Percentiles rank a stretch among this genome's conserved stretches.
These are phyloP conservation scores for Alternaria burnsii DNA, from an alignment of 2,329 filamentous ascomycete species.

Conservation along the genomic window DNA sequence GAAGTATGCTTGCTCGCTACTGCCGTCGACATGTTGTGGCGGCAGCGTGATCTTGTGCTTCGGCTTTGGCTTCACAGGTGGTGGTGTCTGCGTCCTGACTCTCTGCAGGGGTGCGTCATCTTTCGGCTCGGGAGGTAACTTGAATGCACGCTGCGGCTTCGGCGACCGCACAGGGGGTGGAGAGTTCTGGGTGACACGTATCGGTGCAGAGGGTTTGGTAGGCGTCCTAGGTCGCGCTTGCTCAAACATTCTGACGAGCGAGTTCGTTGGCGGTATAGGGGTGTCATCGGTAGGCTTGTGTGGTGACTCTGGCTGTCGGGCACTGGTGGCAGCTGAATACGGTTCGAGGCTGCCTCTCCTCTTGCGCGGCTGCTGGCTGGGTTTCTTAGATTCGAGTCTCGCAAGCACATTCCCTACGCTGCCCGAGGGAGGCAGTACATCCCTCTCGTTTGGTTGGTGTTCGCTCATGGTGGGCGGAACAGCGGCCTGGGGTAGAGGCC, in stretches of 20 bases:
- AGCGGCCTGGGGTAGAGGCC: constrained; percentile 28
- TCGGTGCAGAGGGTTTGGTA: constrained; percentile 23
- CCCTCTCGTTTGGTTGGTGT: constrained; percentile 34
- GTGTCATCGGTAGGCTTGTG: constrained; percentile 61
- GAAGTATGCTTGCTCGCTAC: constrained; percentile 24
- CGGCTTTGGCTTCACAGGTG: constrained; percentile 44
- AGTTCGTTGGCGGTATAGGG: constrained; percentile 68
- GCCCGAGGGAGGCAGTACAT: constrained; percentile 43
- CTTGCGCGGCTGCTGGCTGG: constrained; percentile 24
- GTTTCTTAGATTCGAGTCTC: constrained; percentile 36
- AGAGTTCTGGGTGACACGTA: constrained; percentile 32
- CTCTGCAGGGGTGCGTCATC: constrained; percentile 28
- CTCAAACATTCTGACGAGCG: constrained; percentile 76
- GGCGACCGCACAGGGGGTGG: constrained; percentile 52
- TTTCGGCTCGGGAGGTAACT: constrained; percentile 39
- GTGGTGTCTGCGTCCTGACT: constrained; percentile 33
- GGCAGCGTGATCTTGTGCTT: constrained; percentile 32
- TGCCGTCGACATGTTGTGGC: constrained; percentile 26
- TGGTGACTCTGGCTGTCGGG: constrained; percentile 3
- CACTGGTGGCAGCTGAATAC: constrained; percentile 21
- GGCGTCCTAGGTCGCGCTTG: constrained; percentile 49
- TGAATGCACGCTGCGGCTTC: constrained; percentile 51
- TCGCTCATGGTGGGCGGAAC: constrained; percentile 29
- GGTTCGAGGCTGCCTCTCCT: constrained; percentile 28
- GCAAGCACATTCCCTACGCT: constrained; percentile 47